Conservation (phyloP, 495 filamentous ascomycete species). For the Penicillium egyptiacum region DNA sequence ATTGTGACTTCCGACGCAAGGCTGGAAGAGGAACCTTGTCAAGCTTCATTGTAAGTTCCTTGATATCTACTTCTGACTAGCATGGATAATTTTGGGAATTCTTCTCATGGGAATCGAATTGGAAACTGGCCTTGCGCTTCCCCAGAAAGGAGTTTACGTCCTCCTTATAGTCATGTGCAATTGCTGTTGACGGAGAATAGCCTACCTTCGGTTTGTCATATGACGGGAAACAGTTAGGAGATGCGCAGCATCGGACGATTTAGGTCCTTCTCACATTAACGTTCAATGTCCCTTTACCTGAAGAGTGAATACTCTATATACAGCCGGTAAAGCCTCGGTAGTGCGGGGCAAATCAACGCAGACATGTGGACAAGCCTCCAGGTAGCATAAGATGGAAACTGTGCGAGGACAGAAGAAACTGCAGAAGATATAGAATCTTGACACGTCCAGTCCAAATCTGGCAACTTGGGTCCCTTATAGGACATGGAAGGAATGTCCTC, state of each 20-base stretch:
- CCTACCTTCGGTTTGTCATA: constrained; percentile 42
- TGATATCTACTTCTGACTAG: constrained; percentile 25
- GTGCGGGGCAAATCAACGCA: too few species aligned
- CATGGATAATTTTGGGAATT: constrained; percentile 24
- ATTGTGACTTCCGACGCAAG: too few species aligned
- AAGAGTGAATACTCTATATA: constrained; percentile 38
- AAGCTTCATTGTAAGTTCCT: background rate
- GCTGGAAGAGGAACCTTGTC: too few species aligned
- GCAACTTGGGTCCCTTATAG: too few species aligned
- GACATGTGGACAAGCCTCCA: too few species aligned
- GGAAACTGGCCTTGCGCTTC: constrained; percentile 34
- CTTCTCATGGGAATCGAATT: too few species aligned
- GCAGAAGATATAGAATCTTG: too few species aligned
- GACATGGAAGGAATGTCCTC: too few species aligned
- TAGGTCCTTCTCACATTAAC: constrained; percentile 54
- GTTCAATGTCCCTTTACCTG: constrained; percentile 57
- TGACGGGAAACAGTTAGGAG: constrained; percentile 55
- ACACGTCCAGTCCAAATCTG: too few species aligned
- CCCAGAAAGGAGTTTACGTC: constrained; percentile 45
- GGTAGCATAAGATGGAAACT: too few species aligned
- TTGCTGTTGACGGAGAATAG: background rate
- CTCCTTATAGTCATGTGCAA: constrained; percentile 39
- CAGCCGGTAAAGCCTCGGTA: too few species aligned
- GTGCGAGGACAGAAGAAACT: too few species aligned
- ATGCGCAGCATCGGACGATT: constrained; percentile 54